These are phyloP conservation scores for Triangularia setosa DNA, from an alignment of 2,329 filamentous ascomycete genomes.

Conservation along the genomic window DNA sequence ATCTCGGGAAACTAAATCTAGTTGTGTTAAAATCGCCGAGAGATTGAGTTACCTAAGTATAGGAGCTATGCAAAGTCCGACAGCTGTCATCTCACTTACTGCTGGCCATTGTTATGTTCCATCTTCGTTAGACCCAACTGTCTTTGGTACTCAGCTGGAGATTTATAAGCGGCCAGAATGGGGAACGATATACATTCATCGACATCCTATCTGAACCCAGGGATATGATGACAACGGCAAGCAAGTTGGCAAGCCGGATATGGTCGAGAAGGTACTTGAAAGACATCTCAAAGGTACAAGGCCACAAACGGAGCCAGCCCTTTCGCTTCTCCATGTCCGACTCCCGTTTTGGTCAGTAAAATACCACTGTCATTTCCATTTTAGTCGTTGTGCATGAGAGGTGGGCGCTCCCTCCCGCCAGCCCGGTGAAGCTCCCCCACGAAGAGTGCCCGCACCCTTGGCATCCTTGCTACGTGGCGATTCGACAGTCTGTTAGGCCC, in stretches of 20 bases:
- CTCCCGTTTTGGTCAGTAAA: slow-evolving; percentile 10
- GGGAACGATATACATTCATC: too few species aligned
- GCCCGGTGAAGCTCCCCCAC: neutral
- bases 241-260: neutral
- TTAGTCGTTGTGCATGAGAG: slow-evolving; percentile 12
- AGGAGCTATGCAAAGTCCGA: too few species aligned
- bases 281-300: slow-evolving; percentile 16
- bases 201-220: too few species aligned
- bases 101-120: too few species aligned
- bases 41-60: too few species aligned
- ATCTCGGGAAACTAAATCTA: too few species aligned
- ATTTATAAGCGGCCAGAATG: too few species aligned
- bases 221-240: too few species aligned
- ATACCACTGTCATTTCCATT: slow-evolving; percentile 1
- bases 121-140: too few species aligned
- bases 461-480: neutral
- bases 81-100: too few species aligned
- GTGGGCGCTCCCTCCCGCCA: slow-evolving; percentile 1
- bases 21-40: too few species aligned
- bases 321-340: neutral
- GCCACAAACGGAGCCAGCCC: slow-evolving; percentile 6
- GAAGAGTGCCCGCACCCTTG: slow-evolving; percentile 1
- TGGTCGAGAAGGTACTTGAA: neutral
- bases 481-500: neutral
- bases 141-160: too few species aligned